phyloP scores from a whole-genome alignment of 1,284 basidiomycete species.

The Rugosomyces carneus region DNA sequence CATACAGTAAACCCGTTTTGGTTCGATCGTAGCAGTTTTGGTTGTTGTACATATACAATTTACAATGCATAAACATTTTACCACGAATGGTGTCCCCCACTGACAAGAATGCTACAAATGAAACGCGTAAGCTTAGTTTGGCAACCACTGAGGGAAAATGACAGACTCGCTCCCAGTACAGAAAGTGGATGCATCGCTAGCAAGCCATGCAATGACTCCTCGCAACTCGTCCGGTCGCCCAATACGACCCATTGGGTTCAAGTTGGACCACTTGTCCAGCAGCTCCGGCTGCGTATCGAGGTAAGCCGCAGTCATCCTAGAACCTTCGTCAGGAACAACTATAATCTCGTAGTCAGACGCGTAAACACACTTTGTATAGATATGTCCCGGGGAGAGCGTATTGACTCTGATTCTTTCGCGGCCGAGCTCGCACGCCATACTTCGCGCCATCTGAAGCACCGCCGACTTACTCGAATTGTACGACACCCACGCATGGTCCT shows the following conservation, averaged over 20 bases:
- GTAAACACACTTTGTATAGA: slow-evolving; percentile 58
- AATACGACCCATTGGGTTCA: slow-evolving; percentile 73
- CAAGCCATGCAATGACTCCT: slow-evolving; percentile 77
- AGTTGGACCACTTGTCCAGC: slow-evolving; percentile 63
- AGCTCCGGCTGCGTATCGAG: slow-evolving; percentile 67
- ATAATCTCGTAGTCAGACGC: background rate
- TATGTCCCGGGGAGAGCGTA: slow-evolving; percentile 71
- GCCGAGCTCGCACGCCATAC: slow-evolving; percentile 81
- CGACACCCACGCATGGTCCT: slow-evolving; percentile 72
- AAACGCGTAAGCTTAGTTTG: background rate
- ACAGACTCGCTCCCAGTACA: slow-evolving; percentile 76
- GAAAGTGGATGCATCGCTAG: slow-evolving; percentile 70
- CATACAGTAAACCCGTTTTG: background rate
- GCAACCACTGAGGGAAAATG: background rate
- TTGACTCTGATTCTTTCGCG: slow-evolving; percentile 68
- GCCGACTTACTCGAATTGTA: slow-evolving; percentile 82
- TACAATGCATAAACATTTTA: slow-evolving; percentile 21
- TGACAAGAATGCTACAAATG: slow-evolving; percentile 55
- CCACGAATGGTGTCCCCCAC: slow-evolving; percentile 69
- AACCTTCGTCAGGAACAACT: background rate
- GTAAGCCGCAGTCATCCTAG: slow-evolving; percentile 74
- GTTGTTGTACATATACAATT: background rate
- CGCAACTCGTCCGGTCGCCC: slow-evolving; percentile 74
- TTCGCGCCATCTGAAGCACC: slow-evolving; percentile 77
- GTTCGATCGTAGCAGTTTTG: background rate